These are phyloP conservation scores for Pyrenophora graminea DNA, from an alignment of 2,329 filamentous ascomycete genomes.

Conservation along the genomic window DNA sequence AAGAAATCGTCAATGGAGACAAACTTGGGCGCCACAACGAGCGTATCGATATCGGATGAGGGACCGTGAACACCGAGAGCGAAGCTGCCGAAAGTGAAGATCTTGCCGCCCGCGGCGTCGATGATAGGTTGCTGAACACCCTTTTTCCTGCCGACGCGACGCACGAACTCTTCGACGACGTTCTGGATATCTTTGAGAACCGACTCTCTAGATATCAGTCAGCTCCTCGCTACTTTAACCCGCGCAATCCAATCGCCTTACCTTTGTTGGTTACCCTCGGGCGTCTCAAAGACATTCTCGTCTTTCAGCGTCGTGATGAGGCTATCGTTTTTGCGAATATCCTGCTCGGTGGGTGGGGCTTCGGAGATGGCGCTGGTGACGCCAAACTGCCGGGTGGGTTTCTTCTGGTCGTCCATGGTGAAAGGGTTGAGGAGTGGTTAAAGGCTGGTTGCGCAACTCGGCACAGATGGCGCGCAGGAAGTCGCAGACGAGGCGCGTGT, in stretches of 20 bases:
- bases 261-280: constrained; percentile 82
- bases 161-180: constrained; percentile 85
- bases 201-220: constrained; percentile 58
- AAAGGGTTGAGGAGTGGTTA: constrained; percentile 5
- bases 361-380: constrained; percentile 84
- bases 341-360: constrained; percentile 73
- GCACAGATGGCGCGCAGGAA: constrained; percentile 19
- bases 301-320: constrained; percentile 82
- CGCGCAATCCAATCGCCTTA: constrained; percentile 40
- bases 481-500: constrained; percentile 23
- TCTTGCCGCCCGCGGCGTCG: constrained; percentile 83
- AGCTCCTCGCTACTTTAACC: constrained; percentile 7
- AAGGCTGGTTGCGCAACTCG: constrained; percentile 18
- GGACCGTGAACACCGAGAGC: constrained; percentile 92
- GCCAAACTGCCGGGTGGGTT: constrained; percentile 58
- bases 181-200: constrained; percentile 77
- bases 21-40: constrained; percentile 89
- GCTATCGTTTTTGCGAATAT: constrained; percentile 75
- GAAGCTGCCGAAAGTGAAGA: constrained; percentile 96
- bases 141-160: constrained; percentile 74
- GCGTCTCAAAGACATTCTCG: constrained; percentile 89
- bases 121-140: constrained; percentile 75
- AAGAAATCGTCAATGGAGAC: constrained; percentile 92
- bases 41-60: constrained; percentile 94
- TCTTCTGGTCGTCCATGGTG: constrained; percentile 41